Conservation (phyloP, 352 stramenopile species). For the Thalassiosira hispida region DNA sequence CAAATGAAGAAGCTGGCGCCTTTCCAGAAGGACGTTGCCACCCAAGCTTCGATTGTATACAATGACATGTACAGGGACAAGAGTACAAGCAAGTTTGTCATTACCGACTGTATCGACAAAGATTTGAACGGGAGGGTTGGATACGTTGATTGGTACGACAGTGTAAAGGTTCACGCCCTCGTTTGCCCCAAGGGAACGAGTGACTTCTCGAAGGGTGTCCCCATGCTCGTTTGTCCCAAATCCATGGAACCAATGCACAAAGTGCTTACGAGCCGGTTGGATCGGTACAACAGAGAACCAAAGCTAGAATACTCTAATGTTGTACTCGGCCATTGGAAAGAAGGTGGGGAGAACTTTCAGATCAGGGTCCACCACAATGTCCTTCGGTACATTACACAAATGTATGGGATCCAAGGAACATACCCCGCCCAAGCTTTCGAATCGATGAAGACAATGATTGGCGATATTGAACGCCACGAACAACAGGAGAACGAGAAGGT, state of each 20-base stretch:
- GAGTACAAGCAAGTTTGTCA: neutral
- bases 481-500: too few species aligned
- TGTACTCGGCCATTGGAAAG: neutral
- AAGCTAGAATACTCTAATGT: neutral
- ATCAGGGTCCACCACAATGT: neutral
- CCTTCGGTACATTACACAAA: neutral
- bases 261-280: neutral
- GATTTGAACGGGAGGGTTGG: neutral
- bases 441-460: too few species aligned
- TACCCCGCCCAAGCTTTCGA: too few species aligned
- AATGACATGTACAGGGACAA: neutral
- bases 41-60: neutral
- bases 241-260: neutral
- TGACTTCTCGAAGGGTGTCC: too few species aligned
- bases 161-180: neutral
- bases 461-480: too few species aligned
- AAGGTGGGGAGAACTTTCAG: neutral
- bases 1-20: neutral
- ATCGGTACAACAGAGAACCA: neutral
- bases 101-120: neutral
- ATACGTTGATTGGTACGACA: neutral
- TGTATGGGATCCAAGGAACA: neutral
- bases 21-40: neutral
- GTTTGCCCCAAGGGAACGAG: neutral
- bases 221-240: too few species aligned